Evolutionary conservation across 1,139 yeast genomes (phyloP), one percentile per base, ranked within the genome.

Genomic region (Candida freyschussii): DNA sequence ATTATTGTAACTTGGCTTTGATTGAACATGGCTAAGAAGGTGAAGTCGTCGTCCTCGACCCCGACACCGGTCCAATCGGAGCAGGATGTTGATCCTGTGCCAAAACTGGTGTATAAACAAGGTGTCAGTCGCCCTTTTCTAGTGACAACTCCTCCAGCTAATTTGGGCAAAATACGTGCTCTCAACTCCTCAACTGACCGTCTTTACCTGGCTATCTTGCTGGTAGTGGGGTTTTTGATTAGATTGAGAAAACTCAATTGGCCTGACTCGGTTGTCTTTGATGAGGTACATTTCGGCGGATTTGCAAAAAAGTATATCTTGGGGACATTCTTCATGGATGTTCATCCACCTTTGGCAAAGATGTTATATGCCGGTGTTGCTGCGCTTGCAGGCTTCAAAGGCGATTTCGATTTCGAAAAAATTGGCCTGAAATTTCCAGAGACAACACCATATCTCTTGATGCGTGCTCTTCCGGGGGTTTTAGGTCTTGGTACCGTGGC

Each of bases 321-420:
- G 44, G 87, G 91, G 24, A 62, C 61, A 14, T 84, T 70, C 60
- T 86, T 87, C 62, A 80, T 87, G 84, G 96, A 87, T 60, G 95
- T 86, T 35, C 96, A 87, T 57, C 96, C 96, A 17, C 96, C 96
- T 5, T 69, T 86, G 53, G 94, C 95, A 30, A 86, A 86, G 60
- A 77, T 87, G 84, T 61, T 87, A 37, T 83, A 74, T 60, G 95
- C 94, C 3, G 85, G 82, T 25, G 75, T 84, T 28, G 89, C 75
- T 1, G 60, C 71, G 28, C 44, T 82, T 19, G 86, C 81, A 32
- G 95, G 95, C 0, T 86, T 78, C 60, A 72, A 72, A 32, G 95
- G 95, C 31, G 77, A 75, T 48, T 85, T 85, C 52, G 70, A 64
- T 37, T 86, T 87, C 56, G 74, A 72, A 45, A 66, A 66, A 32